These are phyloP conservation scores for Phytophthora litchii DNA, from an alignment of 352 stramenopile genomes.

Conservation along the genomic window DNA sequence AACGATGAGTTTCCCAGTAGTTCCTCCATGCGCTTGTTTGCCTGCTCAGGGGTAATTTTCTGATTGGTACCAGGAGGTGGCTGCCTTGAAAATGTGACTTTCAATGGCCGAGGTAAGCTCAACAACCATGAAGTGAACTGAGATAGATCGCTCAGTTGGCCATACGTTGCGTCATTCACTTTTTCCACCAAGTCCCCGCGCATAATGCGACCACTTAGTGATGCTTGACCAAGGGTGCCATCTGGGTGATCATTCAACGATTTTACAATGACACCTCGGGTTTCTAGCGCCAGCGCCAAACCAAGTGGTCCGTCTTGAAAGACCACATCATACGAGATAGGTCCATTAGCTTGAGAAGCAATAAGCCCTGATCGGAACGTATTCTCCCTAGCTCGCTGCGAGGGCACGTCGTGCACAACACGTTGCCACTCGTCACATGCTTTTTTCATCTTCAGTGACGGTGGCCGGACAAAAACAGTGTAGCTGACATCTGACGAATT, in stretches of 20 bases:
- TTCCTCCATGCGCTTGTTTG: constrained; percentile 27
- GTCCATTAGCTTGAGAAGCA: constrained; percentile 9
- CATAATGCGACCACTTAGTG: constrained; percentile 59
- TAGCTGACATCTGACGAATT: constrained; percentile 39
- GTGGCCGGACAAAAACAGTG: constrained; percentile 43
- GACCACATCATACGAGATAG: constrained; percentile 57
- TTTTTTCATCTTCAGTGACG: constrained; percentile 48
- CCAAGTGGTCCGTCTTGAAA: constrained; percentile 77
- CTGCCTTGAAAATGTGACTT: constrained; percentile 67
- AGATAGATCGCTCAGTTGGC: constrained; percentile 69
- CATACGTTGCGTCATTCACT: constrained; percentile 73
- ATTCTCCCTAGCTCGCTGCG: constrained; percentile 38
- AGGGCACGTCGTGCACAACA: constrained; percentile 29
- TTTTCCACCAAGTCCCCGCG: constrained; percentile 76
- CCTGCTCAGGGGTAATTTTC: constrained; percentile 8
- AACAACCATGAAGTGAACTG: constrained; percentile 82
- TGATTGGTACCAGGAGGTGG: constrained; percentile 4
- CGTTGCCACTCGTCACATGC: constrained; percentile 34
- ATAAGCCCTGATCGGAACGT: constrained; percentile 32
- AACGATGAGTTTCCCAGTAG: constrained; percentile 29
- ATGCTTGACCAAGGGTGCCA: constrained; percentile 74
- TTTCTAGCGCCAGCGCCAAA: constrained; percentile 74
- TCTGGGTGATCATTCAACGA: constrained; percentile 77
- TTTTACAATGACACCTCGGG: constrained; percentile 72
- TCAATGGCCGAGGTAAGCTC: constrained; percentile 66